Base-by-base conservation (phyloP, 2,329 filamentous ascomycete genomes). In the Talaromyces sp. region DNA sequence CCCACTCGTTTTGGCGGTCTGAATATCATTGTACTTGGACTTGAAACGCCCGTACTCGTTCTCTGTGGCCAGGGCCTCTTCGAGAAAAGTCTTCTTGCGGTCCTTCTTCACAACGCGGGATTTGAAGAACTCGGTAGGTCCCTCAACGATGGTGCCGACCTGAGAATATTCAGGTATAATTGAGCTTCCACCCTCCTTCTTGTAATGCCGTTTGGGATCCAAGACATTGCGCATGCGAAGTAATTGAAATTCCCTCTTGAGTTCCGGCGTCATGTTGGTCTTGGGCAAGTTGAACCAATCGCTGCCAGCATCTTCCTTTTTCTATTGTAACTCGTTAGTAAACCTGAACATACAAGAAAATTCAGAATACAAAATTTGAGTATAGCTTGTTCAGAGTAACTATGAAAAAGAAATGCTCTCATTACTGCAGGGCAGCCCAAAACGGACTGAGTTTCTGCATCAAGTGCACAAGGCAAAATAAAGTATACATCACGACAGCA, bases 281-380 rank as follows among this genome's bases (percentile, higher is more conserved):
- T 88, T 88, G 5, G 93, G 93, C 59, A 99, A 82, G 69, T 96
- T 85, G 79, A 89, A 98, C 94, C 94, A 98, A 62, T 90, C 82
- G 16, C 87, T 77, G 52, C 94, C 95, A 57, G 93, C 90, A 64
- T 88, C 90, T 61, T 83, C 80, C 74, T 84, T 86, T 69, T 85
- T 84, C 71, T 77, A 64, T 42, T 59, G 30, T 31, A 55, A 16
- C 31, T 34, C 40, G 59, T 16, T 18, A 62, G 60, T 64, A 57
- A 36, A 50, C 52, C 42, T 78, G 76, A 74, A 78, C 75, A 74
- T 33, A 42, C 18, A 44, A 54, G 4, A n/a, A 42, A 30, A 28
- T 28, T 10, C 6, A 47, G 23, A 44, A 27, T 42, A 54, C 30
- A 55, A 9, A 36, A 55, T 68, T 70, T 34, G 18, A 23, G 51